Evolutionary conservation across 2,329 filamentous ascomycete species (phyloP).

Genomic region (Fusarium annulatum): DNA sequence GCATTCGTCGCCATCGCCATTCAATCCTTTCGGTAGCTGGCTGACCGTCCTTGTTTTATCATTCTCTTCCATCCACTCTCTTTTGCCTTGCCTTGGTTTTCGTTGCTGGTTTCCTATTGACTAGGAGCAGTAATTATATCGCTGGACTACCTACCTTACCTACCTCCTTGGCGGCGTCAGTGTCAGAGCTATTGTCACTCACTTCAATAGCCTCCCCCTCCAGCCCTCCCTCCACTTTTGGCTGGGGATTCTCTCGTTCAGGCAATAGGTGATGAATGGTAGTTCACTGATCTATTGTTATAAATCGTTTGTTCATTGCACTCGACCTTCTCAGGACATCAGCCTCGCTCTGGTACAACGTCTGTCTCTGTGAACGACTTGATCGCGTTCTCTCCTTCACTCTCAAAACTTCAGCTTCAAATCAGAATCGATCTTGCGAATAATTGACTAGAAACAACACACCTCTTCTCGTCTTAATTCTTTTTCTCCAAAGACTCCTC

Average conservation of each 20-base stretch:
- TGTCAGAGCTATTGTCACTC: slow-evolving; percentile 19
- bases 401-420: slow-evolving; percentile 7
- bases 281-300: slow-evolving; percentile 23
- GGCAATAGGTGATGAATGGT: slow-evolving; percentile 17
- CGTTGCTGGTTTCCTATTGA: slow-evolving; percentile 27
- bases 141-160: slow-evolving; percentile 20
- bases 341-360: neutral
- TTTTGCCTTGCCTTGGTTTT: neutral
- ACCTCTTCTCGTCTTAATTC: neutral
- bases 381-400: slow-evolving; percentile 8
- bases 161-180: slow-evolving; percentile 35
- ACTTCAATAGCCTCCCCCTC: slow-evolving; percentile 21
- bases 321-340: neutral
- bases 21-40: slow-evolving; percentile 51
- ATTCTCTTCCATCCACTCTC: slow-evolving; percentile 9
- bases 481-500: neutral
- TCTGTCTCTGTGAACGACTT: slow-evolving; percentile 12
- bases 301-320: slow-evolving; percentile 8
- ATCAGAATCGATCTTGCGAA: slow-evolving; percentile 6
- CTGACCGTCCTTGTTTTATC: slow-evolving; percentile 31
- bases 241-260: slow-evolving; percentile 21
- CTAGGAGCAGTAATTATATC: slow-evolving; percentile 14
- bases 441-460: neutral
- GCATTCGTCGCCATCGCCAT: slow-evolving; percentile 40
- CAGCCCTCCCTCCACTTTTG: slow-evolving; percentile 30